A percentile compares a stretch with the other conserved stretches of the same genome.
phyloP scores from a whole-genome alignment of 1,284 basidiomycete species.

The Papiliotrema nemorosa region DNA sequence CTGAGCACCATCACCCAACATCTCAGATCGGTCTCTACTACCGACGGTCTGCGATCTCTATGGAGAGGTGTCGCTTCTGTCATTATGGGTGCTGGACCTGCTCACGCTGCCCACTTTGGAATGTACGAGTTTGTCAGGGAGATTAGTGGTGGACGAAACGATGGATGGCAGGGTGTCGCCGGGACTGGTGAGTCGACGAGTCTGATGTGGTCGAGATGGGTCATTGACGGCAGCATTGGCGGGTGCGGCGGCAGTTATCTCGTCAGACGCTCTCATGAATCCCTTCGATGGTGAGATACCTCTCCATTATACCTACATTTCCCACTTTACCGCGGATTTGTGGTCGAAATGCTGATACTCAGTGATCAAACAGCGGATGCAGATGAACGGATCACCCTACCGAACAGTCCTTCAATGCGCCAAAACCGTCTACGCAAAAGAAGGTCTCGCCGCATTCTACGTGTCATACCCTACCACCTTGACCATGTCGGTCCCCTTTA shows the following conservation, averaged over 20 bases:
- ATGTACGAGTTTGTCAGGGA: slow-evolving; percentile 95
- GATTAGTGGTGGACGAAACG: slow-evolving; percentile 66
- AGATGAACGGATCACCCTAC: slow-evolving; percentile 87
- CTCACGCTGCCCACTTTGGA: slow-evolving; percentile 97
- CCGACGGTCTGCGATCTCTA: slow-evolving; percentile 83
- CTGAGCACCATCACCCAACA: slow-evolving; percentile 42
- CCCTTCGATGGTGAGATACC: slow-evolving; percentile 97
- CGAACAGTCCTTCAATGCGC: slow-evolving; percentile 80
- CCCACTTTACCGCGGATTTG: neutral
- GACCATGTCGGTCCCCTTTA: slow-evolving; percentile 96
- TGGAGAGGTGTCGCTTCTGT: slow-evolving; percentile 99
- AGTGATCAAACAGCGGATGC: slow-evolving; percentile 99
- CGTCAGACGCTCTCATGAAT: slow-evolving; percentile 98
- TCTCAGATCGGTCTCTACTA: slow-evolving; percentile 63
- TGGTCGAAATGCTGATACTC: slow-evolving; percentile 5
- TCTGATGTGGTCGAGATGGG: too few relatives aligned
- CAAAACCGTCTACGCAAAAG: slow-evolving; percentile 70
- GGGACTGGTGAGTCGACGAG: slow-evolving; percentile 37
- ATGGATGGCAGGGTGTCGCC: slow-evolving; percentile 44
- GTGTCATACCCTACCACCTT: slow-evolving; percentile 98
- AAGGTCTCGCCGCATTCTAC: slow-evolving; percentile 92
- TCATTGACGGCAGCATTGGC: slow-evolving; percentile 89
- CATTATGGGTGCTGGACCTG: slow-evolving; percentile 93
- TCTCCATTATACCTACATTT: slow-evolving; percentile 15
- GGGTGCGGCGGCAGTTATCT: slow-evolving; percentile 90